phyloP scores from a whole-genome alignment of 1,284 basidiomycete species.

The Irpex sp. region DNA sequence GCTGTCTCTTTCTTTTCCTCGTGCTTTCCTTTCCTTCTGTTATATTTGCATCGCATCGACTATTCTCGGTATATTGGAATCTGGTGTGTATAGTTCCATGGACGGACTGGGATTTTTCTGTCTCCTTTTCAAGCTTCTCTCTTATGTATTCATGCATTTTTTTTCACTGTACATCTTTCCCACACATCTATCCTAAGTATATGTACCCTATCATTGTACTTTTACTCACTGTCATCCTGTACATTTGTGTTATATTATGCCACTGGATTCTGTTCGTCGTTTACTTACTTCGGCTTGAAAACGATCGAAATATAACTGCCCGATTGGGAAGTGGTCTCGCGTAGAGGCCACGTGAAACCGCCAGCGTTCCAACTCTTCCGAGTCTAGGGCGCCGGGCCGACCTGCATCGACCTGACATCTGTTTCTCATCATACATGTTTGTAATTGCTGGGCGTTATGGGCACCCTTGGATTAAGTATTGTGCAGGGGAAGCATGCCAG shows the following conservation, averaged over 20 bases:
- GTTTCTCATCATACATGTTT: too few species aligned
- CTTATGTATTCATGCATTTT: not conserved
- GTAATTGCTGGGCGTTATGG: not conserved
- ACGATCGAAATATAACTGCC: not conserved
- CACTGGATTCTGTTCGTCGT: too few species aligned
- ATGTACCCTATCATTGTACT: constrained; percentile 1
- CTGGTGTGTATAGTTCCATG: not conserved
- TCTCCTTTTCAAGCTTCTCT: not conserved
- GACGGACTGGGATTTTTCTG: not conserved
- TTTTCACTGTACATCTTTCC: not conserved
- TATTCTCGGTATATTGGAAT: not conserved
- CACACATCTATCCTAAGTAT: not conserved
- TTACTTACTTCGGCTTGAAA: not conserved
- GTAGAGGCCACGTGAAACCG: too few species aligned
- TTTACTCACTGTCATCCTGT: not conserved
- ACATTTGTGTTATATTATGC: not conserved
- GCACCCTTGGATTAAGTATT: too few species aligned
- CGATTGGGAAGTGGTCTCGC: too few species aligned
- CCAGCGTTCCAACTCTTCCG: too few species aligned
- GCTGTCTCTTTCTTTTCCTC: not conserved
- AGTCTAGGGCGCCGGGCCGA: too few species aligned
- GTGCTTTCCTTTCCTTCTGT: not conserved
- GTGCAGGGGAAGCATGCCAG: not conserved
- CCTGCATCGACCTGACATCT: too few species aligned
- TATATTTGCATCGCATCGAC: not conserved